Evolutionary conservation across 805 yeast genomes (phyloP), one percentile per base, ranked within the genome.

Genomic region (Yamadazyma nakazawae): DNA sequence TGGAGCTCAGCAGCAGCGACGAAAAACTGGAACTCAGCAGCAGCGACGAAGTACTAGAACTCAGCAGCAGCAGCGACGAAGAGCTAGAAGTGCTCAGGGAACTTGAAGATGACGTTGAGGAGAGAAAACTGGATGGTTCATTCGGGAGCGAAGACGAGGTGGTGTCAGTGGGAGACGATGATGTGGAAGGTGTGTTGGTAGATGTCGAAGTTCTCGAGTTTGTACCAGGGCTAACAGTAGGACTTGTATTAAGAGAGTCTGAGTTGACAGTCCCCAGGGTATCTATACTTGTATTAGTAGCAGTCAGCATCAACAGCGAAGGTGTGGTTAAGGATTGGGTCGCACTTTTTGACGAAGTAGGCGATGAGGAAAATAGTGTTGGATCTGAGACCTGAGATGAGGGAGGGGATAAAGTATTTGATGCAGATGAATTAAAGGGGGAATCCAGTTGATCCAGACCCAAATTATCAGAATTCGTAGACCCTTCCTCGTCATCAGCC

Each of bases 331-430:
- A 24, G 32, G 34, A 34, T 13, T 14, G 6, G 5, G 43, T 32
- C 43, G 43, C 43, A 40, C 43, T 40, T 40, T 32, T 40, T 40
- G 43, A 40, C 38, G 38, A 40, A 16, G 16, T 8, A 30, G 28
- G 31, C 34, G 41, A 38, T 38, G 41, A 30, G 42, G 42, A 26
- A 24, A 14, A 17, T 14, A 36, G 35, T 14, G 41, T 21, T n/a
- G 34, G 34, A 17, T 14, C 19, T 37, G 41, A 11, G 41, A 25
- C 19, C 41, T 24, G 41, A 13, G 41, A 25, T 14, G 41, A 37
- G 17, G 37, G 19, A 6, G 37, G 19, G 37, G 19, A 10, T 14
- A 19, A 34, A 34, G 5, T 17, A 17, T n/a, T 17, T 34, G n/a
- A 17, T n/a, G 19, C 5, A 34, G 37, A 3, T 16, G 37, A 34